Evolutionary conservation across 495 filamentous ascomycete genomes (phyloP).

Genomic region (Penicillium silybi): DNA sequence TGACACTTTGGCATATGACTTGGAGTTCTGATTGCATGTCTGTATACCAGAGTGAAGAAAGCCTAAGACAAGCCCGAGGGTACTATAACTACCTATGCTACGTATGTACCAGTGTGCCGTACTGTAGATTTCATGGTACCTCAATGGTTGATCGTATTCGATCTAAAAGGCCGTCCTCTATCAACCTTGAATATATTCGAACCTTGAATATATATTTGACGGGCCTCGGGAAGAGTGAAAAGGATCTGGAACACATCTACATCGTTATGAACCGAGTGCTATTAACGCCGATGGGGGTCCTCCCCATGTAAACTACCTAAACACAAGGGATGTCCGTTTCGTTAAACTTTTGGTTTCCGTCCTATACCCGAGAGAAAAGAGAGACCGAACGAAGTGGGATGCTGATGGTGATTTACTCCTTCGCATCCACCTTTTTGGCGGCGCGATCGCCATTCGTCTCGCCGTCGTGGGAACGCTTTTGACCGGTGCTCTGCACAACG

Average conservation of each 20-base stretch:
- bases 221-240: not conserved
- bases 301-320: slow-evolving; percentile 14
- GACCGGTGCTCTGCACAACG: slow-evolving; percentile 44
- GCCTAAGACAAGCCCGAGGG: not conserved
- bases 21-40: slow-evolving; percentile 30
- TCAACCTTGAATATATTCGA: no score
- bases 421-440: slow-evolving; percentile 47
- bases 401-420: slow-evolving; percentile 31
- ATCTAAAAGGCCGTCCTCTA: not conserved
- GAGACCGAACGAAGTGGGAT: slow-evolving; percentile 10
- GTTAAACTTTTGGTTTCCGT: slow-evolving; percentile 24
- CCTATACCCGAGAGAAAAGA: slow-evolving; percentile 17
- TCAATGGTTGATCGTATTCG: not conserved
- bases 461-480: slow-evolving; percentile 49
- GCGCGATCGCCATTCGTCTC: slow-evolving; percentile 38
- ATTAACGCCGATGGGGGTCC: slow-evolving; percentile 21
- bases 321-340: slow-evolving; percentile 17
- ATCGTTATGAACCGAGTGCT: slow-evolving; percentile 15
- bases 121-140: not conserved
- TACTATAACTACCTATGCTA: no score
- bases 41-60: not conserved
- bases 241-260: slow-evolving; percentile 1
- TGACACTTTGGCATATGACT: slow-evolving; percentile 44
- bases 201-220: not conserved
- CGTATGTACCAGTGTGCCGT: not conserved